phyloP scores from a whole-genome alignment of 75 land plant genomes.

The Pinus taeda region DNA sequence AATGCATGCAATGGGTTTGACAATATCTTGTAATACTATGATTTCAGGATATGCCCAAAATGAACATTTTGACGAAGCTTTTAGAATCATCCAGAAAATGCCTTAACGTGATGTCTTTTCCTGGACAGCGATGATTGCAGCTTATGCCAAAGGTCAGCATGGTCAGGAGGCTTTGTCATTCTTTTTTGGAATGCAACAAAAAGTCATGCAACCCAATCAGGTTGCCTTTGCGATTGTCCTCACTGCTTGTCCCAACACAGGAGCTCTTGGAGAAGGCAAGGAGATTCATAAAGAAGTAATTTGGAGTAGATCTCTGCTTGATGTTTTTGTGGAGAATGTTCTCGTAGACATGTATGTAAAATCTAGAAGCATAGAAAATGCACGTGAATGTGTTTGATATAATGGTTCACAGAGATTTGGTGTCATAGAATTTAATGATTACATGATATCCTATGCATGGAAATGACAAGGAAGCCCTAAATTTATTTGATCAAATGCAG shows the following conservation, averaged over 20 bases:
- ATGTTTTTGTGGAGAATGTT: conserved; percentile 23
- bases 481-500: conserved; percentile 39
- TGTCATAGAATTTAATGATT: neutral
- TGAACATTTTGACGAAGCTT: neutral
- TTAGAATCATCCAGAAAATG: neutral
- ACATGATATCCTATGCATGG: conserved; percentile 42
- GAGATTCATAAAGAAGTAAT: neutral
- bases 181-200: neutral
- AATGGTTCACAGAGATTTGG: conserved; percentile 47
- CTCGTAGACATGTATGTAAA: conserved; percentile 46
- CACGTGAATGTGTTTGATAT: conserved; percentile 17
- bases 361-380: conserved; percentile 42
- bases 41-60: too few species aligned
- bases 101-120: neutral
- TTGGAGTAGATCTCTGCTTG: neutral
- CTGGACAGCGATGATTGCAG: neutral
- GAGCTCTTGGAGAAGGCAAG: neutral
- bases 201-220: neutral
- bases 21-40: too few species aligned
- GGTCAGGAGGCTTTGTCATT: neutral
- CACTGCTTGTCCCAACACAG: neutral
- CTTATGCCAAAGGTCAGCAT: neutral
- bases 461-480: conserved; percentile 25
- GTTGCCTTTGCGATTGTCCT: neutral
- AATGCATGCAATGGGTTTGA: too few species aligned